Conservation (phyloP, 2,329 filamentous ascomycete species). For the Ophiostoma quercus region DNA sequence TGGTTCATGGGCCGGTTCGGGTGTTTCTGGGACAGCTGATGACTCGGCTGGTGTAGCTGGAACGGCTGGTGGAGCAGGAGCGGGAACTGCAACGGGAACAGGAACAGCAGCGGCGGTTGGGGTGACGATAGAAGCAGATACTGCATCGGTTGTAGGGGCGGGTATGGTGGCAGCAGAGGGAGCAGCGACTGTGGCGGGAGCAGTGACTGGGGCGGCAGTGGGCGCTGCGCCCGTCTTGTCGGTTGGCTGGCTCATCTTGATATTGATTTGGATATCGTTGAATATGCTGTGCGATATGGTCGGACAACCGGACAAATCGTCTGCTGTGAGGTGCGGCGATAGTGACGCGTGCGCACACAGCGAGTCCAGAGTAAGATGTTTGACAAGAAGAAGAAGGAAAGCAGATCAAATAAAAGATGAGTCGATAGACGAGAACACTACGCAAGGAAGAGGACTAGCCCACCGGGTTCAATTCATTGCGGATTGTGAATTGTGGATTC, state of each 20-base stretch:
- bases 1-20: neutral
- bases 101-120: neutral
- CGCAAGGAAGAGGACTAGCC: neutral
- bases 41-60: neutral
- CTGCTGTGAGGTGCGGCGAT: neutral
- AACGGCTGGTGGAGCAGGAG: neutral
- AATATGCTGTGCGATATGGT: neutral
- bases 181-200: neutral
- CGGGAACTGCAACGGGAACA: neutral
- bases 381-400: neutral
- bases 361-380: neutral
- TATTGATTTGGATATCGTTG: neutral
- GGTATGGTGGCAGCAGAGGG: neutral
- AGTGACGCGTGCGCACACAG: too few species aligned
- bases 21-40: neutral
- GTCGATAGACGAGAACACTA: neutral
- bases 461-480: neutral
- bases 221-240: neutral
- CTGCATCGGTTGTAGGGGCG: neutral
- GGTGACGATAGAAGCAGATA: neutral
- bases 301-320: too few species aligned
- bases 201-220: neutral
- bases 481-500: neutral
- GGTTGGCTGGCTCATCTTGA: neutral
- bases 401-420: neutral